These are phyloP conservation scores for Onygenales sp. DNA, from an alignment of 2,329 filamentous ascomycete species.

Conservation along the genomic window DNA sequence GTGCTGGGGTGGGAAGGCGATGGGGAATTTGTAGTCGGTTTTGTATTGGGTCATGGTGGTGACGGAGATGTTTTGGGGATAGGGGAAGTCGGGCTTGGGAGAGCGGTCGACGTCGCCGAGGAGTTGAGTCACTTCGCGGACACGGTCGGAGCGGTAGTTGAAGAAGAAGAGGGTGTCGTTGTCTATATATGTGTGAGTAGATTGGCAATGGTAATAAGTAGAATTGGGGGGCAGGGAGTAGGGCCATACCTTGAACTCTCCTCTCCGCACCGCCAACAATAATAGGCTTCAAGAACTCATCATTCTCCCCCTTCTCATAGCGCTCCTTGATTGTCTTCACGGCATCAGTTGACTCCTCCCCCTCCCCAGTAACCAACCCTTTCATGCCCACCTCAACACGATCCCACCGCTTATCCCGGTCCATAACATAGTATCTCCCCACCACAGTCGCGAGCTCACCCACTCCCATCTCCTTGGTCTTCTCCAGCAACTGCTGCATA, in stretches of 20 bases:
- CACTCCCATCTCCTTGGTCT: constrained; percentile 70
- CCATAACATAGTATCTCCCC: constrained; percentile 97
- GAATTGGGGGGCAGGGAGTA: neutral
- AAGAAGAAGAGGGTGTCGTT: constrained; percentile 97
- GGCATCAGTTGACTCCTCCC: constrained; percentile 69
- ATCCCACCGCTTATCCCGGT: constrained; percentile 99
- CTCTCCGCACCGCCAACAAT: constrained; percentile 79
- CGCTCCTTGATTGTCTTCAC: constrained; percentile 78
- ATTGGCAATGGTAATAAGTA: neutral
- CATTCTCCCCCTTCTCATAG: constrained; percentile 80
- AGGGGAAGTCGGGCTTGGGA: constrained; percentile 80
- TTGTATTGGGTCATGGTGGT: constrained; percentile 99
- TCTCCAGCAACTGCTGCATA: constrained; percentile 75
- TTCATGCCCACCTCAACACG: constrained; percentile 82
- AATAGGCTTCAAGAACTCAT: constrained; percentile 98
- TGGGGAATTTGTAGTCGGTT: constrained; percentile 79
- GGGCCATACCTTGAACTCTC: constrained; percentile 64
- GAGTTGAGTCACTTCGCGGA: constrained; percentile 90
- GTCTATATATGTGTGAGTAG: constrained; percentile 44
- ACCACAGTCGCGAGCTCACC: constrained; percentile 89
- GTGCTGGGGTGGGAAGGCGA: constrained; percentile 87
- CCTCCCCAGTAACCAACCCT: constrained; percentile 75
- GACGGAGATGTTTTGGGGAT: constrained; percentile 76
- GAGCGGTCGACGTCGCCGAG: constrained; percentile 88
- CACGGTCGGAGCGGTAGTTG: constrained; percentile 99